Percentiles rank a stretch among this genome's conserved stretches.
Conservation (phyloP, 2,329 filamentous ascomycete genomes). For the Eutypa lata region DNA sequence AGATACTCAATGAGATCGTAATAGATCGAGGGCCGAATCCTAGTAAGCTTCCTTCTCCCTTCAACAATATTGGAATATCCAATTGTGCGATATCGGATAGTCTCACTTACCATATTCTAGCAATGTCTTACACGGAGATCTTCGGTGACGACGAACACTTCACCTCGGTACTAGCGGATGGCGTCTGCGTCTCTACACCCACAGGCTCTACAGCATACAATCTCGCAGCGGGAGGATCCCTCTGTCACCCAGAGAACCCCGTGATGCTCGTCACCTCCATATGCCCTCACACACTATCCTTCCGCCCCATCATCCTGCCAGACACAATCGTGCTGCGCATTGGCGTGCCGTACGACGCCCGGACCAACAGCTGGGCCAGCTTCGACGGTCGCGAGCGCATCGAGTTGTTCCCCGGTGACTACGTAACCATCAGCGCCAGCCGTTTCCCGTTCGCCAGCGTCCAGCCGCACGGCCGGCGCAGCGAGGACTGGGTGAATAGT, state of each 20-base stretch:
- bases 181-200: slow-evolving; percentile 88
- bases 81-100: no score
- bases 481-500: slow-evolving; percentile 80
- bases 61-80: neutral
- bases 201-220: slow-evolving; percentile 96
- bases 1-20: slow-evolving; percentile 96
- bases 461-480: slow-evolving; percentile 63
- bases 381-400: slow-evolving; percentile 90
- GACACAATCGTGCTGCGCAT: slow-evolving; percentile 92
- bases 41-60: slow-evolving; percentile 64
- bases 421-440: slow-evolving; percentile 79
- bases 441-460: slow-evolving; percentile 79
- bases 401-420: slow-evolving; percentile 76
- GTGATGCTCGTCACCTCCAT: slow-evolving; percentile 94
- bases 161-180: slow-evolving; percentile 89
- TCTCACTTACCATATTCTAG: slow-evolving; percentile 37
- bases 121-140: slow-evolving; percentile 87
- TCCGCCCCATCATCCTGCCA: slow-evolving; percentile 92
- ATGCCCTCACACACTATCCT: slow-evolving; percentile 90
- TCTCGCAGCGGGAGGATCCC: slow-evolving; percentile 87
- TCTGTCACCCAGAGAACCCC: slow-evolving; percentile 94
- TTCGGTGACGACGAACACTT: slow-evolving; percentile 96
- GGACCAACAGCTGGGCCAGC: slow-evolving; percentile 91
- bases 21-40: slow-evolving; percentile 91
- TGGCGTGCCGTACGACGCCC: slow-evolving; percentile 90